These are phyloP conservation scores for Nephelium lappaceum DNA, from an alignment of 345 rosid species.

Conservation along the genomic window DNA sequence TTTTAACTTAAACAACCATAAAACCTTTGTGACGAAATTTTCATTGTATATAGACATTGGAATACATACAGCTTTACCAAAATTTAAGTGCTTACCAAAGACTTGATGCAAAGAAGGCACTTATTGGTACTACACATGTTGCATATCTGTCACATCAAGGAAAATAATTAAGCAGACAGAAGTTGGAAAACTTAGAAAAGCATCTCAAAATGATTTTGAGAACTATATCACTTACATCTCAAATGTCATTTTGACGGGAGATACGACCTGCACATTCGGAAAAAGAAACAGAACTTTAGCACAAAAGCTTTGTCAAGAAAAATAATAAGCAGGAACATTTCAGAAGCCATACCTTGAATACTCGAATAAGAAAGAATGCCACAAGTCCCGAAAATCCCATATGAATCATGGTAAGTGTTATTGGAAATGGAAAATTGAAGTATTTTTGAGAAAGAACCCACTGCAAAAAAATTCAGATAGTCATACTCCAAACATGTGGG, in stretches of 20 bases:
- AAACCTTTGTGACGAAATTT: background rate
- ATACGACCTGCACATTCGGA: slow-evolving; percentile 66
- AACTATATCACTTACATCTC: slow-evolving; percentile 64
- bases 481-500: background rate
- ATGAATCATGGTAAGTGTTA: slow-evolving; percentile 94
- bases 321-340: background rate
- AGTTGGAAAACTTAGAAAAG: background rate
- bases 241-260: slow-evolving; percentile 95
- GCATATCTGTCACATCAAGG: slow-evolving; percentile 61
- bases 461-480: slow-evolving; percentile 51
- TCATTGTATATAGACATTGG: background rate
- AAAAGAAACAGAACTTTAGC: slow-evolving; percentile 18
- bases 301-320: slow-evolving; percentile 1
- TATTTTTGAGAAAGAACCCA: slow-evolving; percentile 95
- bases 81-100: slow-evolving; percentile 71
- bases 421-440: slow-evolving; percentile 90
- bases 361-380: slow-evolving; percentile 84
- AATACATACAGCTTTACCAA: background rate
- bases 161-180: slow-evolving; percentile 23
- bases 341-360: slow-evolving; percentile 69
- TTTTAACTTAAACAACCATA: too few species aligned
- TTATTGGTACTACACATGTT: slow-evolving; percentile 90
- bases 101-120: slow-evolving; percentile 97
- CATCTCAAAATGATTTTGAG: background rate
- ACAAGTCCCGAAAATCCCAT: slow-evolving; percentile 85